Evolutionary conservation across 2,329 filamentous ascomycete genomes (phyloP).

Genomic region (Neoarthrinium moseri): DNA sequence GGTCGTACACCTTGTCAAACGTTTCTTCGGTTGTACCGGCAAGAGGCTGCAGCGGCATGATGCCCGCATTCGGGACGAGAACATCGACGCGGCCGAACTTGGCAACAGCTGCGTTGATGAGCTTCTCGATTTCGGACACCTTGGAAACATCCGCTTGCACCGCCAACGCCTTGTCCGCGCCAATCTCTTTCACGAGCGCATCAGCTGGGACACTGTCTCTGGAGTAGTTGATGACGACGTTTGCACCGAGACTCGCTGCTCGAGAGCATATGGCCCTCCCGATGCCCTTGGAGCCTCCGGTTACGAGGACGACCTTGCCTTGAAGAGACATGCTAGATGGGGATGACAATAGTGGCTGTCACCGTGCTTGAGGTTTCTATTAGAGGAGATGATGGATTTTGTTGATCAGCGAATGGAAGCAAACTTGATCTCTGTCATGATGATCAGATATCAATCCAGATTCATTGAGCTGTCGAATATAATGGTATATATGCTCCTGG

Average conservation of each 20-base stretch:
- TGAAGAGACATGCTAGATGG: constrained; percentile 27
- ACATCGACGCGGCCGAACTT: constrained; percentile 58
- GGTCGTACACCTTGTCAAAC: constrained; percentile 46
- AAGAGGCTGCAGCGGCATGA: constrained; percentile 49
- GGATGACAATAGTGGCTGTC: neutral
- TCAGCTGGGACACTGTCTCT: constrained; percentile 44
- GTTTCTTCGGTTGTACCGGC: constrained; percentile 46
- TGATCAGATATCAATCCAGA: neutral
- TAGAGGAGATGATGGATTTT: neutral
- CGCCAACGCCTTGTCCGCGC: constrained; percentile 49
- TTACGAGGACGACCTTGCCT: constrained; percentile 48
- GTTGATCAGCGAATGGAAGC: neutral
- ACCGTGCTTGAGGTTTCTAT: neutral
- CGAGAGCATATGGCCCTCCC: constrained; percentile 57
- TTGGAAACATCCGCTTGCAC: constrained; percentile 55
- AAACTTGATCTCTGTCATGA: neutral
- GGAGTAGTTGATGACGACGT: constrained; percentile 59
- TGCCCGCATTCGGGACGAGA: constrained; percentile 54
- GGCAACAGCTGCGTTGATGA: constrained; percentile 47
- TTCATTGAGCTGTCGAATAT: too few species aligned
- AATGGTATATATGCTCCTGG: neutral
- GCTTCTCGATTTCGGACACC: constrained; percentile 41
- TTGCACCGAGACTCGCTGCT: constrained; percentile 54
- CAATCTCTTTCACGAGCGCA: constrained; percentile 41
- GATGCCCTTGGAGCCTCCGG: constrained; percentile 58